A percentile compares a stretch with the other conserved stretches of the same genome.
Evolutionary conservation across 2,329 filamentous ascomycete genomes (phyloP).

Genomic region (Ascosphaera aggregata): DNA sequence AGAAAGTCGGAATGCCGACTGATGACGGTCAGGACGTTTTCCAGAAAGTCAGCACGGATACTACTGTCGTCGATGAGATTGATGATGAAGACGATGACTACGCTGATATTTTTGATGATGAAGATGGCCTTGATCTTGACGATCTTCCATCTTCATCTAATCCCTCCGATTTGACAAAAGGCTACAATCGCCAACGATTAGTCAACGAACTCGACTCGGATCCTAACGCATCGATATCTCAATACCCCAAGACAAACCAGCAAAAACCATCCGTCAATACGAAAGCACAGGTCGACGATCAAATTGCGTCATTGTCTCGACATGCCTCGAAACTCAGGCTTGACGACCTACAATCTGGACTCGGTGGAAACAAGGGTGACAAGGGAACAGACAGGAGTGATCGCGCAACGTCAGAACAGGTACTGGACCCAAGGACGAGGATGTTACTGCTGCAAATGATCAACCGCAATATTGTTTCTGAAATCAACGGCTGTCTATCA

Average conservation of each 20-base stretch:
- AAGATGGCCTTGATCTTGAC: slow-evolving; percentile 28
- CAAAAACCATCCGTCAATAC: slow-evolving; percentile 66
- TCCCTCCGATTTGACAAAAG: slow-evolving; percentile 51
- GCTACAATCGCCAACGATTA: slow-evolving; percentile 65
- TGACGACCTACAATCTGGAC: slow-evolving; percentile 34
- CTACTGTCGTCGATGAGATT: slow-evolving; percentile 10
- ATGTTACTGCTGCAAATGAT: slow-evolving; percentile 95
- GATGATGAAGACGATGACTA: slow-evolving; percentile 37
- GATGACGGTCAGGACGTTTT: slow-evolving; percentile 3
- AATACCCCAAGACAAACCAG: slow-evolving; percentile 47
- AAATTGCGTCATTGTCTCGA: slow-evolving; percentile 60
- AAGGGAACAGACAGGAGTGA: slow-evolving; percentile 52
- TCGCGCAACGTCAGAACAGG: slow-evolving; percentile 81
- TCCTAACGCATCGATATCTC: slow-evolving; percentile 26
- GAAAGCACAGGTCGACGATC: slow-evolving; percentile 58
- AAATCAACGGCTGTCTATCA: slow-evolving; percentile 85
- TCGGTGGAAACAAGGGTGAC: slow-evolving; percentile 23
- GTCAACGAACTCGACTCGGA: slow-evolving; percentile 30
- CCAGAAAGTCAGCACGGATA: neutral
- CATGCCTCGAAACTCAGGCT: slow-evolving; percentile 73
- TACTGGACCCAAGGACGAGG: slow-evolving; percentile 76
- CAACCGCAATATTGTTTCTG: slow-evolving; percentile 68
- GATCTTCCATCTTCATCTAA: slow-evolving; percentile 34
- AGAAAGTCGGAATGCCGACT: slow-evolving; percentile 9
- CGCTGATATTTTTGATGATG: slow-evolving; percentile 27